Base-by-base conservation (phyloP, 768 basidiomycete species). In the Inosperma sp. region DNA sequence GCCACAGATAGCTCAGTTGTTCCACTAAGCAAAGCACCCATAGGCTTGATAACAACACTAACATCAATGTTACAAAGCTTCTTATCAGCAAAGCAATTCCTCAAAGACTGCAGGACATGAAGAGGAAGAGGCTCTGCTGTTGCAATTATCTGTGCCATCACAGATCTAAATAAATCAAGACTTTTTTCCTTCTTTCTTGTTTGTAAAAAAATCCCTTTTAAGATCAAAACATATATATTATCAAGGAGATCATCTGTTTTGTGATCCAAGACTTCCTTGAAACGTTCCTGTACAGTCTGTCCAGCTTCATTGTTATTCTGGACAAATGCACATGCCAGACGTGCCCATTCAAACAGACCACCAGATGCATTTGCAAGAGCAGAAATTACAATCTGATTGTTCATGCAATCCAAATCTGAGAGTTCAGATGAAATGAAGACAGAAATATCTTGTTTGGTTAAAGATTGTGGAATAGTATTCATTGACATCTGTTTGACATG, bases 21-120 rank as follows among this genome's bases (percentile, higher is more conserved):
- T 33, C 53, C 53, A 49, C 41, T 45, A n/a, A 46, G 48, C 37
- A 54, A 42, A 27, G 53, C 30, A 16, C 48, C 48, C 53, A 54
- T 39, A 10, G 39, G 53, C 23, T 35, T 36, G 4, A 54, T 12
- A 17, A 54, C 42, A 19, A 30, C 22, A 14, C 14, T 19, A 10
- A 50, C 39, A 33, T 54, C 48, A 17, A 30, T 44, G 16, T 31
- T 17, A n/a, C n/a, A n/a, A n/a, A n/a, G n/a, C 17, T 29, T 26
- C n/a, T 7, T 5, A 30, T 22, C 21, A 5, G 42, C 1, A 7
- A 43, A 43, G 30, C 30, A 29, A 12, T 6, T 6, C 21, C 53
- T 40, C 16, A 54, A 21, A 13, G 23, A 21, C 10, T 10, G 21
- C 8, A 54, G 44, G 16, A 40, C 30, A 10, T 23, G 23, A 4